These are phyloP conservation scores for Platanthera zijinensis DNA, from an alignment of 106 monocot genomes.

Conservation along the genomic window DNA sequence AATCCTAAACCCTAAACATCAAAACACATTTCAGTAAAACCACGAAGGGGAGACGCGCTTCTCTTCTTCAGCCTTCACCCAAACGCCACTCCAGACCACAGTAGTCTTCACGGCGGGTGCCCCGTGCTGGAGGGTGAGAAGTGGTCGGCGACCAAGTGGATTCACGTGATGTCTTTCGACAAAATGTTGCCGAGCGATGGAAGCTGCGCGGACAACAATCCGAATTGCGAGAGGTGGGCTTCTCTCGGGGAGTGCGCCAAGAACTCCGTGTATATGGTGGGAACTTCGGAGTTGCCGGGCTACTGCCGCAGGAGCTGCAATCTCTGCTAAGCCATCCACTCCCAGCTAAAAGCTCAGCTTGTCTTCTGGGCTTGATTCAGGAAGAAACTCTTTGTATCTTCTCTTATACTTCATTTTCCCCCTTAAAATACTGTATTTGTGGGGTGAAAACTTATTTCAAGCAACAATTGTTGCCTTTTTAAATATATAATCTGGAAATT, in stretches of 20 bases:
- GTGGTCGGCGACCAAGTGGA: slow-evolving; percentile 98
- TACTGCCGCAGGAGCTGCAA: slow-evolving; percentile 83
- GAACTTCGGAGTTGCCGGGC: slow-evolving; percentile 57
- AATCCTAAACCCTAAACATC: neutral
- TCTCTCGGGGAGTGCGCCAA: slow-evolving; percentile 83
- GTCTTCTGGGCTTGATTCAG: neutral
- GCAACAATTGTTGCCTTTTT: too few species aligned
- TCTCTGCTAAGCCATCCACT: slow-evolving; percentile 26
- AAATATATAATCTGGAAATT: too few species aligned
- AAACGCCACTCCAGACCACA: slow-evolving; percentile 53
- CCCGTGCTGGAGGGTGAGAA: slow-evolving; percentile 90
- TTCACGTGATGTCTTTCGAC: slow-evolving; percentile 84
- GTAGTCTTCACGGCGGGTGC: slow-evolving; percentile 83
- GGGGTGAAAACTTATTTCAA: too few species aligned
- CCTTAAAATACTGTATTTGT: too few species aligned
- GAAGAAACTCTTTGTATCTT: too few species aligned
- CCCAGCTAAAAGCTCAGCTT: neutral
- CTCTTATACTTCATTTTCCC: too few species aligned
- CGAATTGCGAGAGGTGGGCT: slow-evolving; percentile 70
- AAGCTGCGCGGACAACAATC: slow-evolving; percentile 66
- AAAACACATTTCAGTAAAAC: slow-evolving; percentile 56
- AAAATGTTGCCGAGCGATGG: slow-evolving; percentile 21
- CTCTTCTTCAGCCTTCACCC: slow-evolving; percentile 91
- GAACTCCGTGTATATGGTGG: slow-evolving; percentile 88
- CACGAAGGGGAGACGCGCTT: slow-evolving; percentile 80